Conservation (phyloP, 2,329 filamentous ascomycete species). For the Coniosporium tulheliwenetii region DNA sequence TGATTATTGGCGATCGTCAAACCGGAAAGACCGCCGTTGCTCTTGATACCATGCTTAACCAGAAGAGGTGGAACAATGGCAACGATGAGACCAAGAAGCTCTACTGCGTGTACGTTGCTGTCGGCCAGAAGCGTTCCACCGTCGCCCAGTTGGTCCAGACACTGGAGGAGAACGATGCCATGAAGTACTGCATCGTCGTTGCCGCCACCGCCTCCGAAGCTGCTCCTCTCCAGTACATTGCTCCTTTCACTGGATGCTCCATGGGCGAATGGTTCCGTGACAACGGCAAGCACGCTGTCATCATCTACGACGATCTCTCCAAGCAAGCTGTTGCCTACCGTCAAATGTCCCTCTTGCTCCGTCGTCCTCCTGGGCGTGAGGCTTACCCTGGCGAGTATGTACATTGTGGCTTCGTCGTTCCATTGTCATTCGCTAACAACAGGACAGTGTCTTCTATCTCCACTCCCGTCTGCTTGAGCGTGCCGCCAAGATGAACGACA, state of each 20-base stretch:
- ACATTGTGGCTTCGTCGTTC: neutral
- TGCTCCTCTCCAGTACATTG: slow-evolving; percentile 83
- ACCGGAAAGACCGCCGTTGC: slow-evolving; percentile 99
- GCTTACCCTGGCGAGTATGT: slow-evolving; percentile 84
- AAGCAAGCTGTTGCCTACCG: slow-evolving; percentile 98
- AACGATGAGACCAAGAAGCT: slow-evolving; percentile 94
- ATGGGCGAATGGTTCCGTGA: slow-evolving; percentile 59
- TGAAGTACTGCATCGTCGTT: slow-evolving; percentile 93
- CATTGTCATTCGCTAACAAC: slow-evolving; percentile 8
- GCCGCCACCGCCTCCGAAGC: slow-evolving; percentile 96
- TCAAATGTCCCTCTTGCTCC: slow-evolving; percentile 96
- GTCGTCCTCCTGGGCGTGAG: slow-evolving; percentile 97
- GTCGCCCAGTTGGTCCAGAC: slow-evolving; percentile 99
- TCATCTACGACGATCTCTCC: slow-evolving; percentile 89
- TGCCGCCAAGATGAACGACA: slow-evolving; percentile 97
- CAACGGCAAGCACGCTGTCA: slow-evolving; percentile 71
- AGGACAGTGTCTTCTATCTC: slow-evolving; percentile 72
- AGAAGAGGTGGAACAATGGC: slow-evolving; percentile 90
- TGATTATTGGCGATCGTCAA: slow-evolving; percentile 99
- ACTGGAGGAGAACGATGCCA: slow-evolving; percentile 97
- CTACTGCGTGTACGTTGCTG: slow-evolving; percentile 98
- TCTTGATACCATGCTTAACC: slow-evolving; percentile 96
- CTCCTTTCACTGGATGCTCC: slow-evolving; percentile 66
- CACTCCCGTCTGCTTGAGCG: slow-evolving; percentile 98
- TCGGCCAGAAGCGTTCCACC: slow-evolving; percentile 98